Percentiles rank a stretch among this genome's conserved stretches.
Evolutionary conservation across 257 asterid species (phyloP).

Genomic region (Cynanchum wilfordii): DNA sequence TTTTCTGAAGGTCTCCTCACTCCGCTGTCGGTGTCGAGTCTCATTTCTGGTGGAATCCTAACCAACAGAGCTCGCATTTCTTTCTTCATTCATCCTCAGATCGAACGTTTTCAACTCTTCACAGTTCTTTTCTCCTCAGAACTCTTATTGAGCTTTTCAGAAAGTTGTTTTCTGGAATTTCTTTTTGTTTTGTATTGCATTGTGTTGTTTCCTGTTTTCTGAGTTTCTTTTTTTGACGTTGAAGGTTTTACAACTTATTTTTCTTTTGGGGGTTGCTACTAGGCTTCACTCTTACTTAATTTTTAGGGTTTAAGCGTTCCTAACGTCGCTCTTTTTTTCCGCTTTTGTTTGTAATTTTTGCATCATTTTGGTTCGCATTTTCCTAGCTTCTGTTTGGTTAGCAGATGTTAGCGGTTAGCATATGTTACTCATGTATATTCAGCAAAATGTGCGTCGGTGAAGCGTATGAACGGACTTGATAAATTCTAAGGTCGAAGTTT

Average conservation of each 20-base stretch:
- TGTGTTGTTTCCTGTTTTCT: neutral
- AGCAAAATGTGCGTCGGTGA: constrained; percentile 1
- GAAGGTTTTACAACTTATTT: constrained; percentile 1
- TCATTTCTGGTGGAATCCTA: constrained; percentile 17
- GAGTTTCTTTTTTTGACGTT: neutral
- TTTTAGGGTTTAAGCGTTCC: constrained; percentile 7
- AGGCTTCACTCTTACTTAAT: neutral
- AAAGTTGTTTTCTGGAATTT: neutral
- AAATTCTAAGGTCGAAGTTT: neutral
- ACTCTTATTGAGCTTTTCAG: neutral
- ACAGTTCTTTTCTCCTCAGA: constrained; percentile 3
- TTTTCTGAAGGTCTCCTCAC: neutral
- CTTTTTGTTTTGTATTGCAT: neutral
- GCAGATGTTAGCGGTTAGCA: constrained; percentile 2
- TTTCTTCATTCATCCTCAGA: constrained; percentile 16
- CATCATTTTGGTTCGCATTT: neutral
- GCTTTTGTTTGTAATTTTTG: neutral
- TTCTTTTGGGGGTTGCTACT: neutral
- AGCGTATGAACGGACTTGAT: neutral
- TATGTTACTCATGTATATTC: neutral
- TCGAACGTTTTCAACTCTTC: constrained; percentile 17
- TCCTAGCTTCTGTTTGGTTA: neutral
- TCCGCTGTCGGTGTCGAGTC: constrained; percentile 8
- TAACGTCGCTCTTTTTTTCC: neutral
- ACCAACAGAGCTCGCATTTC: constrained; percentile 13